These are phyloP conservation scores for Phytophthora tubulina DNA, from an alignment of 352 stramenopile genomes.

Conservation along the genomic window DNA sequence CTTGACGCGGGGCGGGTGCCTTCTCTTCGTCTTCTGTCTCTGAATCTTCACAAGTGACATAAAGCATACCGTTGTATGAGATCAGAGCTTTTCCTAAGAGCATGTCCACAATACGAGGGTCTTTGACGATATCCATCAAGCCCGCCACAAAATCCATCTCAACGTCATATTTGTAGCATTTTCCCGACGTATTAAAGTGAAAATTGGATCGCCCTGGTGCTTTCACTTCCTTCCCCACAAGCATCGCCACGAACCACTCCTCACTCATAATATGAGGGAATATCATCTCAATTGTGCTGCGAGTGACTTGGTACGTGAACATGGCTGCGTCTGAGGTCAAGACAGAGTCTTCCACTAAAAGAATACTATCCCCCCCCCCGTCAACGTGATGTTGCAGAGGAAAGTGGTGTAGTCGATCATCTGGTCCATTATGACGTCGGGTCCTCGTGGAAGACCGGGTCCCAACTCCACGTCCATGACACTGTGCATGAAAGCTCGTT, in stretches of 20 bases:
- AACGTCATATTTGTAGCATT: slow-evolving; percentile 31
- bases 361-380: slow-evolving; percentile 11
- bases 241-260: slow-evolving; percentile 28
- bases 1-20: neutral
- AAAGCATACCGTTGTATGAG: slow-evolving; percentile 24
- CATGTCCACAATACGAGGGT: slow-evolving; percentile 21
- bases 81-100: slow-evolving; percentile 35
- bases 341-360: slow-evolving; percentile 24
- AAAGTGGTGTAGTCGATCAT: slow-evolving; percentile 28
- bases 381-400: slow-evolving; percentile 22
- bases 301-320: slow-evolving; percentile 36
- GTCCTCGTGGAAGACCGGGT: slow-evolving; percentile 19
- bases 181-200: slow-evolving; percentile 29
- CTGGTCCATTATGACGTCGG: slow-evolving; percentile 37
- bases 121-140: slow-evolving; percentile 29
- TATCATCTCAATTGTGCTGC: slow-evolving; percentile 34
- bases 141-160: slow-evolving; percentile 31
- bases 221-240: slow-evolving; percentile 17
- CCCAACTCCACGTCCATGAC: slow-evolving; percentile 45
- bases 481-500: slow-evolving; percentile 35
- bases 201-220: slow-evolving; percentile 16
- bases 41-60: neutral
- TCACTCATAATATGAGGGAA: slow-evolving; percentile 39
- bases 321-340: slow-evolving; percentile 17
- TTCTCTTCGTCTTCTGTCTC: slow-evolving; percentile 18